A percentile compares a stretch with the other conserved stretches of the same genome.
These are phyloP conservation scores for Lentinula detonsa DNA, from an alignment of 768 basidiomycete genomes.

Conservation along the genomic window DNA sequence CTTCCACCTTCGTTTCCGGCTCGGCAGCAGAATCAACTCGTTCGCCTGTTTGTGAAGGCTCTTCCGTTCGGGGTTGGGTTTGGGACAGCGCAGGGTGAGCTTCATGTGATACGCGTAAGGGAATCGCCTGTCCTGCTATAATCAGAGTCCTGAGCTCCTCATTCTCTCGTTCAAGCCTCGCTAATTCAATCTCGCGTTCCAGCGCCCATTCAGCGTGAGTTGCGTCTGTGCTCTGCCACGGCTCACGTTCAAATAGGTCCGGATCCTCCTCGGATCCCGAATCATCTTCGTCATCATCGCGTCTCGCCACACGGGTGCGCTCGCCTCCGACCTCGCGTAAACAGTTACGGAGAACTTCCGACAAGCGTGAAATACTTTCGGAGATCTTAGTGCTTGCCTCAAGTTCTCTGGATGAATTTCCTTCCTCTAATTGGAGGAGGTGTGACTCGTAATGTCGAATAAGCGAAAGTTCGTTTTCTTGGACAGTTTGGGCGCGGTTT, in stretches of 20 bases:
- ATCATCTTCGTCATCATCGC: slow-evolving; percentile 3
- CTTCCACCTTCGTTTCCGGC: not conserved
- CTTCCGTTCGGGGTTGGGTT: not conserved
- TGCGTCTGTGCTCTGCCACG: slow-evolving; percentile 29
- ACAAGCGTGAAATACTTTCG: slow-evolving; percentile 62
- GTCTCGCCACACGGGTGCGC: slow-evolving; percentile 21
- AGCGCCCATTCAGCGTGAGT: slow-evolving; percentile 66
- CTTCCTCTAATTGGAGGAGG: slow-evolving; percentile 71
- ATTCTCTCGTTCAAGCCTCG: slow-evolving; percentile 85
- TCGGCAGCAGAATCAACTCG: not conserved
- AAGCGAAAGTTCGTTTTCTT: slow-evolving; percentile 85
- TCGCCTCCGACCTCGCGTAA: slow-evolving; percentile 71
- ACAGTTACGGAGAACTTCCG: slow-evolving; percentile 61
- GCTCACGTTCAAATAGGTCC: slow-evolving; percentile 9
- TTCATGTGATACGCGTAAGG: not conserved
- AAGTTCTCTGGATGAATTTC: slow-evolving; percentile 52
- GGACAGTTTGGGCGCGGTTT: slow-evolving; percentile 85
- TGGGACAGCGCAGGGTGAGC: not conserved
- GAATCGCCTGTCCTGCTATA: slow-evolving; percentile 33
- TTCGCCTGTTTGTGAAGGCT: not conserved
- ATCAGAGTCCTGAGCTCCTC: slow-evolving; percentile 69
- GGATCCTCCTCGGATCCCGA: slow-evolving; percentile 1
- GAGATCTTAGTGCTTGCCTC: slow-evolving; percentile 60
- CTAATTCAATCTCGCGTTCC: slow-evolving; percentile 88
- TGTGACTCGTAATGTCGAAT: slow-evolving; percentile 89